A percentile compares a stretch with the other conserved stretches of the same genome.
phyloP scores from a whole-genome alignment of 73 alveolate genomes.

The Paramecium tetraurelia region DNA sequence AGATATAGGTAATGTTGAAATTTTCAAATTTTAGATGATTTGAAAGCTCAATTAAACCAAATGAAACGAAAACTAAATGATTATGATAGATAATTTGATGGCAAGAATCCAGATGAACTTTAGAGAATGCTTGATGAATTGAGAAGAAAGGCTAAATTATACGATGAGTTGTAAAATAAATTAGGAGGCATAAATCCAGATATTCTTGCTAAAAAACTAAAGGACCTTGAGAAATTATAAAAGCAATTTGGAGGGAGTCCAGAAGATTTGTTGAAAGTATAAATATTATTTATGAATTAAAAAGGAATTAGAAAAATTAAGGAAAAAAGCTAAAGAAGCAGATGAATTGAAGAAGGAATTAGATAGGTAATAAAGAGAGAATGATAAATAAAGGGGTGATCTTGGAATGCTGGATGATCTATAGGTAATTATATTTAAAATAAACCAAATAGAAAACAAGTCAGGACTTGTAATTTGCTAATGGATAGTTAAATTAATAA shows the following conservation, averaged over 20 bases:
- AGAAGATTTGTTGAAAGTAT: slow-evolving; percentile 19
- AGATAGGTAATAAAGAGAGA: neutral
- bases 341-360: slow-evolving; percentile 11
- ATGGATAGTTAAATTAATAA: neutral
- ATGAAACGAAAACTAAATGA: neutral
- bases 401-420: neutral
- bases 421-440: neutral
- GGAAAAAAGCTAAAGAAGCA: slow-evolving; percentile 29
- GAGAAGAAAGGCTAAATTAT: neutral
- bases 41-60: neutral
- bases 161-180: neutral
- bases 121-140: slow-evolving; percentile 21
- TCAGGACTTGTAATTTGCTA: neutral
- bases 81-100: neutral
- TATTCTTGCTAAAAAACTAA: neutral
- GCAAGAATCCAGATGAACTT: slow-evolving; percentile 23
- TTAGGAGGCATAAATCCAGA: neutral
- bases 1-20: neutral
- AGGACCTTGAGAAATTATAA: neutral
- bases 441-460: neutral
- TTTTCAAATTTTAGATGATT: neutral
- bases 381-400: neutral
- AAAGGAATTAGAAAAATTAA: slow-evolving; percentile 2
- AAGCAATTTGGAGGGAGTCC: neutral
- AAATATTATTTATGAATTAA: neutral